Conservation (phyloP, 83 land plant genomes). For the Picea mariana region DNA sequence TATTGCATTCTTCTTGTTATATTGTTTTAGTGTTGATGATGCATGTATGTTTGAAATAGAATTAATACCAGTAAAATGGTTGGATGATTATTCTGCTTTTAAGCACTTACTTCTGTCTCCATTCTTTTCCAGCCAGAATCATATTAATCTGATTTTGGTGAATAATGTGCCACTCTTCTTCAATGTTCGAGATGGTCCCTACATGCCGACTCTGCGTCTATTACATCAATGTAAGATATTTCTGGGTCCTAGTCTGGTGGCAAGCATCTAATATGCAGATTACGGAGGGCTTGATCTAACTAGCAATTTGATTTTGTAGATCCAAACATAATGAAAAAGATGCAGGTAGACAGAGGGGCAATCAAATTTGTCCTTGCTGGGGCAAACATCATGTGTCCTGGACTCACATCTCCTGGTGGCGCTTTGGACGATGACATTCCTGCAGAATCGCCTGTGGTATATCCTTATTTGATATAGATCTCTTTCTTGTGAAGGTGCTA, state of each 20-base stretch:
- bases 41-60: not conserved
- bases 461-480: constrained; percentile 8
- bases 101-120: not conserved
- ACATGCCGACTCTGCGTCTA: constrained; percentile 96
- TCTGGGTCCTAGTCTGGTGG: not conserved
- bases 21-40: not conserved
- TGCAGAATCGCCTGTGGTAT: constrained; percentile 94
- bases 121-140: constrained; percentile 82
- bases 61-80: not conserved
- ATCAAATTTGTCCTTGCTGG: constrained; percentile 98
- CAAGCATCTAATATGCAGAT: constrained; percentile 3
- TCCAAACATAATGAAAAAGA: constrained; percentile 90
- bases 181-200: constrained; percentile 98
- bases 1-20: not conserved
- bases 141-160: constrained; percentile 91
- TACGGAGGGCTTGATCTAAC: constrained; percentile 1
- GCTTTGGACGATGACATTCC: constrained; percentile 80
- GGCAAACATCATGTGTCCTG: constrained; percentile 99
- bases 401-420: constrained; percentile 98
- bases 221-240: constrained; percentile 89
- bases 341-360: constrained; percentile 96
- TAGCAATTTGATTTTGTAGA: constrained; percentile 46
- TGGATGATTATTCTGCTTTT: not conserved
- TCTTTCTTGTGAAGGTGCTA: not conserved
- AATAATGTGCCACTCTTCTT: constrained; percentile 97